Evolutionary conservation across 352 stramenopile species (phyloP).

Genomic region (Phytophthora pluvialis): DNA sequence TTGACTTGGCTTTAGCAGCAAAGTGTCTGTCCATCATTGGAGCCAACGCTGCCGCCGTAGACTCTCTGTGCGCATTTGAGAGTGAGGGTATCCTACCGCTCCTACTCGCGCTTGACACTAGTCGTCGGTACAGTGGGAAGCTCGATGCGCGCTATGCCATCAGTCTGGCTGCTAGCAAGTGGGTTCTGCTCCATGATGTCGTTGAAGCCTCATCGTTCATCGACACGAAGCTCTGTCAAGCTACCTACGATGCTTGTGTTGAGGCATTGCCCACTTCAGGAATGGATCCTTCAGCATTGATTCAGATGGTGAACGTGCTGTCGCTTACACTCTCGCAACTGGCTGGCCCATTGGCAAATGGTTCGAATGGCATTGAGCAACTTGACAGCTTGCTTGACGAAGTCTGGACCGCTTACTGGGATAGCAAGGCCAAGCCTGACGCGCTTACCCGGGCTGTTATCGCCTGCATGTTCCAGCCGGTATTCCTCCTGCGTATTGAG

Average conservation of each 20-base stretch:
- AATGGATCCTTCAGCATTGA: conserved; percentile 59
- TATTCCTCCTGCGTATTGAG: conserved; percentile 49
- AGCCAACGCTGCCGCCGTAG: conserved; percentile 31
- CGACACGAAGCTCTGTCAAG: conserved; percentile 42
- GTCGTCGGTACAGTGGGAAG: conserved; percentile 37
- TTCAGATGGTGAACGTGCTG: conserved; percentile 76
- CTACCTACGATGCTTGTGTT: conserved; percentile 51
- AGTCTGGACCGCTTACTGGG: conserved; percentile 74
- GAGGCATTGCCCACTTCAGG: conserved; percentile 61
- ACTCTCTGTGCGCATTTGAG: conserved; percentile 48
- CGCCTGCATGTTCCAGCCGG: conserved; percentile 73
- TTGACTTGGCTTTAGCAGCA: conserved; percentile 47
- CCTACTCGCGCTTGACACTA: conserved; percentile 44
- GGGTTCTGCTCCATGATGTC: conserved; percentile 57
- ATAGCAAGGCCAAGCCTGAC: conserved; percentile 77
- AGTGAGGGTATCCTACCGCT: conserved; percentile 41
- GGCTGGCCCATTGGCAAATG: conserved; percentile 35
- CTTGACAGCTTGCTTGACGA: conserved; percentile 56
- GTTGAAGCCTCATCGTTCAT: conserved; percentile 60
- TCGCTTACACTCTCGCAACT: conserved; percentile 57
- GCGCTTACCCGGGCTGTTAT: conserved; percentile 69
- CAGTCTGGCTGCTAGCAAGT: conserved; percentile 59
- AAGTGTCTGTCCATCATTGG: conserved; percentile 46
- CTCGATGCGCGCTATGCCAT: conserved; percentile 42
- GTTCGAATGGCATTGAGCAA: conserved; percentile 24